phyloP scores from a whole-genome alignment of 108 stramenopile genomes.

The Bacterosira constricta region DNA sequence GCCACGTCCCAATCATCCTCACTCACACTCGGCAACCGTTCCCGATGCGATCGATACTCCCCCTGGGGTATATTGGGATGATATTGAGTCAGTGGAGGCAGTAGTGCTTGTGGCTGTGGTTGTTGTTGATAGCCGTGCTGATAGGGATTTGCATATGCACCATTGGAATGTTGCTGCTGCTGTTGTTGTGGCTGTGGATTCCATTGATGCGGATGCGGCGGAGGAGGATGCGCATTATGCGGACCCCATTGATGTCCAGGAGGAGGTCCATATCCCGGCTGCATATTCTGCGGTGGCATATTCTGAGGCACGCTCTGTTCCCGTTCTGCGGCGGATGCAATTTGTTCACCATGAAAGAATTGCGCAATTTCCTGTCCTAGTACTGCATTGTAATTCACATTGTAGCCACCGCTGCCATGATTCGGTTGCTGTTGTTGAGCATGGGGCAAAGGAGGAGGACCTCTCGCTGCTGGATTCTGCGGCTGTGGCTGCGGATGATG shows the following conservation, averaged over 20 bases:
- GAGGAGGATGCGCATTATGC: neutral
- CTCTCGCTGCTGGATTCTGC: slow-evolving; percentile 1
- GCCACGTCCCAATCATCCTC: slow-evolving; percentile 39
- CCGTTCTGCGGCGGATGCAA: slow-evolving; percentile 16
- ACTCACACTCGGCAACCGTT: slow-evolving; percentile 27
- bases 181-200: slow-evolving; percentile 8
- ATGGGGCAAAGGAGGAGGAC: too few relatives aligned
- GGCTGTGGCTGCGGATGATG: slow-evolving; percentile 2
- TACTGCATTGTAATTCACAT: slow-evolving; percentile 23
- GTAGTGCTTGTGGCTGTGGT: neutral
- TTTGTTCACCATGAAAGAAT: slow-evolving; percentile 36
- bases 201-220: slow-evolving; percentile 8
- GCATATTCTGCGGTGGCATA: neutral
- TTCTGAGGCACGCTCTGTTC: neutral
- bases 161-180: slow-evolving; percentile 28
- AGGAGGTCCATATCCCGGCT: neutral
- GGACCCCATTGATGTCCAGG: neutral
- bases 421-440: neutral
- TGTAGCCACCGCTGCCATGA: too few relatives aligned
- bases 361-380: slow-evolving; percentile 35
- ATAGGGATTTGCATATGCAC: slow-evolving; percentile 26
- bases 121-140: slow-evolving; percentile 21
- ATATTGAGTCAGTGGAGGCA: too few relatives aligned
- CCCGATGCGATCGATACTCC: slow-evolving; percentile 17
- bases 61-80: too few relatives aligned